Evolutionary conservation across 352 stramenopile genomes (phyloP), one percentile per base, ranked within the genome.

Genomic region (Phytophthora quininea): DNA sequence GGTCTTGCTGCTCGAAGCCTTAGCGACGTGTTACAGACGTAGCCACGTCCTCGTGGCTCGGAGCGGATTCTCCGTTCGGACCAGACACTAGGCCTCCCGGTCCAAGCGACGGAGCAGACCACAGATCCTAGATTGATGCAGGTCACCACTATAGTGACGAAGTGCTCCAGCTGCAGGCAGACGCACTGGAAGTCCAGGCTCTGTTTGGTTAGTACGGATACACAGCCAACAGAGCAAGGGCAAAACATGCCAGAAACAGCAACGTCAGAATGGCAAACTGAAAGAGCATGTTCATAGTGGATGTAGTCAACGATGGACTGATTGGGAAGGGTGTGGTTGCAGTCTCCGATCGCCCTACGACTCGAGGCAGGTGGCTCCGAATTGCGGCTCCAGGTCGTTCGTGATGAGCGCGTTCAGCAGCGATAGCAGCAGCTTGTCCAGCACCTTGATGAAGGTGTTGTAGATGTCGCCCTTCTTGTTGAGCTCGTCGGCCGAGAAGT

Each of bases 391-490:
- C 59, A 89, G 58, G 54, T 77, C 67, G 19, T 72, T 64, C 7
- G 60, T 62, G 53, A 89, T 72, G 52, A 86, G 33, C 46, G 80
- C 72, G 76, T 89, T 89, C 46, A 86, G 54, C 7, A 86, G 62
- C 45, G 79, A 85, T 40, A 79, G 79, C 59, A 69, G 38, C 27
- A 86, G 48, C 58, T 69, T 76, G 53, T 85, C 58, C 38, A 74
- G 59, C 35, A 82, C 58, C 3, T 67, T 35, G 47, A 80, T 79
- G 54, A 80, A 71, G n/a, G 62, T 69, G 11, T 73, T 84, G 76
- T 88, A 88, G 35, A 79, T 61, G 61, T 82, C 69, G 57, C 74
- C 76, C 79, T 88, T 90, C 75, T 88, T 87, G 79, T 90, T 90
- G 54, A 88, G 47, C 53, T 79, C 62, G 14, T 74, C 65, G 14